Evolutionary conservation across 345 rosid genomes (phyloP).

Genomic region (Acer campestre): DNA sequence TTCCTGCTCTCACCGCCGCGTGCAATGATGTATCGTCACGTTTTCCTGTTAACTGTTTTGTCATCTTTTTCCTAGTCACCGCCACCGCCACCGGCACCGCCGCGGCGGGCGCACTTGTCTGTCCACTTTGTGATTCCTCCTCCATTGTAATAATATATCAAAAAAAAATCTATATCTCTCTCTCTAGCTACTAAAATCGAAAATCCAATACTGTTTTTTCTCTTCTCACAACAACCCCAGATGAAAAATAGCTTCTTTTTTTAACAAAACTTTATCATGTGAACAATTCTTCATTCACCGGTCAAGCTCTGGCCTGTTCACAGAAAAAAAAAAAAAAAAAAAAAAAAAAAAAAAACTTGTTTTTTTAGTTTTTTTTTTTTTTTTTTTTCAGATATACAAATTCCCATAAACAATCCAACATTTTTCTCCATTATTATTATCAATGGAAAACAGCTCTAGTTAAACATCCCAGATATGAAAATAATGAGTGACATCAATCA

Average conservation of each 20-base stretch:
- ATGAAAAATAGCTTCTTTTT: slow-evolving; percentile 37
- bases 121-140: slow-evolving; percentile 26
- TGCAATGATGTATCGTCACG: slow-evolving; percentile 78
- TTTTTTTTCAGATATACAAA: no score
- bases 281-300: not conserved
- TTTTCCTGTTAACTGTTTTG: slow-evolving; percentile 86
- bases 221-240: slow-evolving; percentile 38
- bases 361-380: no score
- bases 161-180: no score
- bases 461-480: no score
- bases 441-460: no score
- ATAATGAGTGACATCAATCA: no score
- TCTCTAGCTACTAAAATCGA: not conserved
- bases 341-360: no score
- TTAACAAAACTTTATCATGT: not conserved
- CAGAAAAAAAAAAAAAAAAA: not conserved
- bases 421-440: slow-evolving; percentile 10
- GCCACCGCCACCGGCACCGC: no score
- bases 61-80: slow-evolving; percentile 63
- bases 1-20: slow-evolving; percentile 75
- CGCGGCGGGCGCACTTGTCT: slow-evolving; percentile 12
- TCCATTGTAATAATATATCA: slow-evolving; percentile 28
- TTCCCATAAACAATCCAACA: no score
- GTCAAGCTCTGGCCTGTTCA: slow-evolving; percentile 25
- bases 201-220: slow-evolving; percentile 3